Conservation (phyloP, 345 rosid species). For the Diplotaxis tenuifolia region DNA sequence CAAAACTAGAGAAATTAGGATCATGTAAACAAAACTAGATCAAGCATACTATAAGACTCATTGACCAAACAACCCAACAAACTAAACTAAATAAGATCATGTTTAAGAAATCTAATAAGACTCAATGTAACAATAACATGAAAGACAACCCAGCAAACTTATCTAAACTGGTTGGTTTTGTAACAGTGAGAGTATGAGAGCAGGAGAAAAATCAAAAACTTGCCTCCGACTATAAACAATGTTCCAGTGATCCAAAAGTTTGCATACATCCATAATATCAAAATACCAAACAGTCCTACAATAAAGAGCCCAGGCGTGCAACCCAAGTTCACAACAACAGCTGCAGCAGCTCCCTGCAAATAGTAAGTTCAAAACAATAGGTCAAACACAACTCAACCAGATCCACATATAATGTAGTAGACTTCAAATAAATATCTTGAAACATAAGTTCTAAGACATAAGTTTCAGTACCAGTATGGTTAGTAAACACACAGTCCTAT, state of each 20-base stretch:
- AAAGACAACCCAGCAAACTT: not conserved
- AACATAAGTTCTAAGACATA: not conserved
- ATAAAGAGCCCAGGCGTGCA: conserved; percentile 97
- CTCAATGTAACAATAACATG: too few relatives aligned
- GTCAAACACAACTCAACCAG: not conserved
- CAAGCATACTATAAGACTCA: not conserved
- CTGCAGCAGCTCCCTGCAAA: conserved; percentile 91
- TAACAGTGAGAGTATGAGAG: not conserved
- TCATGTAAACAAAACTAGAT: not conserved
- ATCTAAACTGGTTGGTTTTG: not conserved
- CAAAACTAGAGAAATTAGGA: conserved; percentile 22
- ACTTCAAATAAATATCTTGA: not conserved
- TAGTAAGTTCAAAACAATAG: not conserved
- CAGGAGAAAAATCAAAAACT: not conserved
- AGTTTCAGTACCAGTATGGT: not conserved
- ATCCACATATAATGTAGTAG: not conserved
- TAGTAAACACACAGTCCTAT: not conserved
- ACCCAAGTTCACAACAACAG: conserved; percentile 77
- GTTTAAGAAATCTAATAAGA: not conserved
- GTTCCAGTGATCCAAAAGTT: conserved; percentile 98
- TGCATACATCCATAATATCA: conserved; percentile 95
- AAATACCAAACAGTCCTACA: conserved; percentile 78
- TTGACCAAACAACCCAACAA: not conserved
- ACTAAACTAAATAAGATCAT: not conserved
- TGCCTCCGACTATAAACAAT: conserved; percentile 94